Percentiles rank a stretch among this genome's conserved stretches.
Conservation (phyloP, 2,329 filamentous ascomycete species). For the Stagonosporopsis cucurbitacearum region DNA sequence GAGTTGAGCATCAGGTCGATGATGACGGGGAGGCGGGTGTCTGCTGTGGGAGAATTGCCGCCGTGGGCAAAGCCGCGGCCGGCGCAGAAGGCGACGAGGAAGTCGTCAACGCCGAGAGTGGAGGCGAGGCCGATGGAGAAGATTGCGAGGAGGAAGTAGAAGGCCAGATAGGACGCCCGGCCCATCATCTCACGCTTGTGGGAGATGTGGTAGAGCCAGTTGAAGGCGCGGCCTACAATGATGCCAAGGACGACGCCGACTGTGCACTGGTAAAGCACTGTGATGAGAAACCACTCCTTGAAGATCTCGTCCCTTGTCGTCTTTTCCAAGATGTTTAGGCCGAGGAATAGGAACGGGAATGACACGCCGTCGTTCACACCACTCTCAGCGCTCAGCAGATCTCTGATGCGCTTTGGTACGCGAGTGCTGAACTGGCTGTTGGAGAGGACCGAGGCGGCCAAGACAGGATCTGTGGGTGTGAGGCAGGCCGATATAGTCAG, state of each 20-base stretch:
- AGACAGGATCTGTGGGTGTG: conserved; percentile 63
- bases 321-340: conserved; percentile 54
- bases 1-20: conserved; percentile 64
- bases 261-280: conserved; percentile 62
- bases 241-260: conserved; percentile 58
- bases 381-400: conserved; percentile 61
- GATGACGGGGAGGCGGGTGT: conserved; percentile 56
- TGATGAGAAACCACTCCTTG: conserved; percentile 61
- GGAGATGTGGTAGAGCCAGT: conserved; percentile 57
- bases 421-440: conserved; percentile 61
- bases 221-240: conserved; percentile 56
- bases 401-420: conserved; percentile 59
- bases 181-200: conserved; percentile 56
- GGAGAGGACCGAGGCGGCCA: conserved; percentile 61
- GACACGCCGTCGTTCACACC: conserved; percentile 64
- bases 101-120: conserved; percentile 61
- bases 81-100: conserved; percentile 63
- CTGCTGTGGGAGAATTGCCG: conserved; percentile 58
- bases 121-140: conserved; percentile 60
- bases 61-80: conserved; percentile 62
- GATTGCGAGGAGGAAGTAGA: conserved; percentile 63
- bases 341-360: conserved; percentile 64
- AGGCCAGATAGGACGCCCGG: conserved; percentile 58
- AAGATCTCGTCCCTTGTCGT: conserved; percentile 49
- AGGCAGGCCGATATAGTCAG: conserved; percentile 62